A percentile compares a stretch with the other conserved stretches of the same genome.
Conservation (phyloP, 2,329 filamentous ascomycete species). For the Fusarium azukiicola region DNA sequence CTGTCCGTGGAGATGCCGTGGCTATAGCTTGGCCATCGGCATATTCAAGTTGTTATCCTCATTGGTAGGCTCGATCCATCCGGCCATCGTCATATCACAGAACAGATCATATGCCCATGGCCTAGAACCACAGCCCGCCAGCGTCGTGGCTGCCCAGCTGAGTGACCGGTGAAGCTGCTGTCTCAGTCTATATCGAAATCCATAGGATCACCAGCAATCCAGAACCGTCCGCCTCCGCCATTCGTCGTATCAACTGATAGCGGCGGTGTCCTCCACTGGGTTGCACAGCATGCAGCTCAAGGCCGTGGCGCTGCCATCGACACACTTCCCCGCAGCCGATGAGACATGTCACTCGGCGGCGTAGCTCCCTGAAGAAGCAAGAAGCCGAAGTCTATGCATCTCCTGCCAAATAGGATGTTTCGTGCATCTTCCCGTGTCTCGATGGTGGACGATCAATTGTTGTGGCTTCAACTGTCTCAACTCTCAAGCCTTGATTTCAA, state of each 20-base stretch:
- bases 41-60: not conserved
- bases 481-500: not conserved
- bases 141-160: conserved; percentile 9
- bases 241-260: not conserved
- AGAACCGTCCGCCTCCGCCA: conserved; percentile 8
- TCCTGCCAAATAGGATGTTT: not conserved
- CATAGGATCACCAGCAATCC: not conserved
- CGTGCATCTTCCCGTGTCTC: not conserved
- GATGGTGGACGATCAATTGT: not conserved
- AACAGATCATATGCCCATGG: not conserved
- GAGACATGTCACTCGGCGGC: not conserved
- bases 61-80: too few species aligned
- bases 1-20: not conserved
- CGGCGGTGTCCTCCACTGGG: not conserved
- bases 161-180: conserved; percentile 10
- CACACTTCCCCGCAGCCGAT: not conserved
- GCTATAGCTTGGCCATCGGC: not conserved
- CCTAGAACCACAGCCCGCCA: not conserved
- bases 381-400: not conserved
- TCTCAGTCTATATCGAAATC: not conserved
- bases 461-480: conserved; percentile 4
- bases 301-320: not conserved
- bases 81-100: not conserved
- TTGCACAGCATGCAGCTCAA: conserved; percentile 3
- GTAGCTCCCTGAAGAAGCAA: not conserved